Base-by-base conservation (phyloP, 176 grass and related monocot species). In the Musa schizocarpa region DNA sequence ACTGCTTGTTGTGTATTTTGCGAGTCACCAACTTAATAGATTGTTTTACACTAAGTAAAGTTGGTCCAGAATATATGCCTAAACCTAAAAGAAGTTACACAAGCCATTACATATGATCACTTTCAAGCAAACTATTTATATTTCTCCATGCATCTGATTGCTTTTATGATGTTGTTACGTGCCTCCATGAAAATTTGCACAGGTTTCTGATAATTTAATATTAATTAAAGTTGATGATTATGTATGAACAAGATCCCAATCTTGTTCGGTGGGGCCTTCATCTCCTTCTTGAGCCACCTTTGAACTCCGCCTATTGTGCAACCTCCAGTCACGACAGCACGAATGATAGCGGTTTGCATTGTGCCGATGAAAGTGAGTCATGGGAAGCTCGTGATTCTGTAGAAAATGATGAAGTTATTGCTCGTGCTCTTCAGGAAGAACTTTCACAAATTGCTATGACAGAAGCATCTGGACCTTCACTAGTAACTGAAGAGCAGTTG, bases 251-350 rank as follows among this genome's bases (percentile, higher is more conserved):
- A 57, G 89, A 92, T 83, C 92, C 77, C 48, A 79, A 86, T 11
- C 52, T 96, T 63, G 26, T 72, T 77, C 81, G 92, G 78, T 92
- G 92, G 89, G 92, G 89, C 48, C 89, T 96, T 49, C 87, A 92
- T 71, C 87, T 76, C 54, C 81, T 96, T 68, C 65, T 27, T 53
- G 81, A 77, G 16, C 20, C 50, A 2, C 54, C 62, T 12, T 9
- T 24, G 3, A 63, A 27, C 11, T 5, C 50, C 3, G 14, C 55
- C 11, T 73, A 76, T 58, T 84, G 9, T 24, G 77, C 26, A 14
- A 79, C 72, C 3, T 27, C 25, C 22, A 55, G 54, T 68, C 77
- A 71, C 34, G 50, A 50, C 29, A 25, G 14, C 52, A 69, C 1
- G 9, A 64, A 21, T 7, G 49, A 52, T 64, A n/a, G 17, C 25